Base-by-base conservation (phyloP, 805 yeast species). In the Debaryomyces hansenii region DNA sequence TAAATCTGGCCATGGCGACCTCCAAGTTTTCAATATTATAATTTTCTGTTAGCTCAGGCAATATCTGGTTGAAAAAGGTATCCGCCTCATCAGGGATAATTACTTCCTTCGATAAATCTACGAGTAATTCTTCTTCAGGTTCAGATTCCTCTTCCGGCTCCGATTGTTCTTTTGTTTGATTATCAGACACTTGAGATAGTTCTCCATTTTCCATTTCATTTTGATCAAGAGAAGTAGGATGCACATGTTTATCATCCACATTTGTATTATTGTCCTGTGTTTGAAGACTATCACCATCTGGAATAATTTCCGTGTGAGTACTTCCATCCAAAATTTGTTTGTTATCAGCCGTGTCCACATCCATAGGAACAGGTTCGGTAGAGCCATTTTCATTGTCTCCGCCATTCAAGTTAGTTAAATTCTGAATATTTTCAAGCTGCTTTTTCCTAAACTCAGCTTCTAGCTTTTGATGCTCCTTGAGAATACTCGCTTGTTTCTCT, bases 81-180 rank as follows among this genome's bases (percentile, higher is more conserved):
- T 57, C 55, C 27, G 59, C 37, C 7, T 51, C 44, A 3, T 44
- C 39, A 28, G 61, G 63, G 11, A 68, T 14, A 5, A 48, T 41
- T 20, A 85, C 55, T 41, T 77, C 78, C 59, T 87, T 91, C 15
- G 83, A 63, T 39, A 70, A 58, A 41, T 85, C 90, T 7, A 85
- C 37, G 4, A 50, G 49, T 12, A 59, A 29, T 15, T 62, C 69
- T 36, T 53, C 64, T 44, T 65, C 76, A 0, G 62, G 59, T 52
- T 72, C 78, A 0, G 76, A 65, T 20, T 27, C 44, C n/a, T 33
- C 31, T 14, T 39, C 45, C 11, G 43, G 42, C 21, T 37, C 45
- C 15, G 27, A 36, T 14, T 42, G 46, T 14, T 41, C 18, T 14
- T 9, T 16, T 1, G 21, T 28, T 15, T 21, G 20, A n/a, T 38